Evolutionary conservation across 164 flowering plant genomes (phyloP), one percentile per base, ranked within the genome.

Genomic region (Aristolochia fimbriata): DNA sequence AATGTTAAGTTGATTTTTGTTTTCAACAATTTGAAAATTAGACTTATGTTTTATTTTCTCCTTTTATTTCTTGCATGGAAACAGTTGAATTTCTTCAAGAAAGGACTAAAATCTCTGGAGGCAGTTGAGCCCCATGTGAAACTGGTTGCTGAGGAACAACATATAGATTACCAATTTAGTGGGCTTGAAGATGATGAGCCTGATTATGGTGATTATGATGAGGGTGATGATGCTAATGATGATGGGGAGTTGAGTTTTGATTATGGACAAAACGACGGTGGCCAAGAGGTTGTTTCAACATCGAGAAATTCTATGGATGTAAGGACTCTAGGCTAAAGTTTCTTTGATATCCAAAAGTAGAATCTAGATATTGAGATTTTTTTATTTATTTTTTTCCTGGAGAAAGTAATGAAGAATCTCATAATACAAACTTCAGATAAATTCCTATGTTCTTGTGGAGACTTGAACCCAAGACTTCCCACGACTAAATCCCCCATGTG

Each of bases 221-320:
- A 72, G 60, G 72, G 61, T 54, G 64, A 74, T 67, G 75, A 76
- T 66, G 57, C 64, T 21, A 58, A 65, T 59, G 91, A 83, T 68
- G 85, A 77, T 51, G 84, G 85, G 30, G 96, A 89, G 47, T 71
- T 92, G 73, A 89, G 95, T 73, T 87, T 85, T 73, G 93, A 89
- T 65, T 80, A 82, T 78, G 83, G 81, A 47, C 81, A 70, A 66
- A 70, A 71, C 77, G 83, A 70, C 23, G 72, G 70, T 51, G 79
- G 66, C 10, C 74, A 54, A 27, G 87, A 79, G 24, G 70, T 53
- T 67, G 67, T 70, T 66, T 64, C 83, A 51, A 63, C 80, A 47
- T 60, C 81, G 46, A 69, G 73, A 67, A 73, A 74, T 62, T 79
- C 84, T 59, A 81, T 82, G 87, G 88, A 88, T 88, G 97, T 91